These are phyloP conservation scores for Colletotrichum siamense DNA, from an alignment of 2,329 filamentous ascomycete genomes.

Conservation along the genomic window DNA sequence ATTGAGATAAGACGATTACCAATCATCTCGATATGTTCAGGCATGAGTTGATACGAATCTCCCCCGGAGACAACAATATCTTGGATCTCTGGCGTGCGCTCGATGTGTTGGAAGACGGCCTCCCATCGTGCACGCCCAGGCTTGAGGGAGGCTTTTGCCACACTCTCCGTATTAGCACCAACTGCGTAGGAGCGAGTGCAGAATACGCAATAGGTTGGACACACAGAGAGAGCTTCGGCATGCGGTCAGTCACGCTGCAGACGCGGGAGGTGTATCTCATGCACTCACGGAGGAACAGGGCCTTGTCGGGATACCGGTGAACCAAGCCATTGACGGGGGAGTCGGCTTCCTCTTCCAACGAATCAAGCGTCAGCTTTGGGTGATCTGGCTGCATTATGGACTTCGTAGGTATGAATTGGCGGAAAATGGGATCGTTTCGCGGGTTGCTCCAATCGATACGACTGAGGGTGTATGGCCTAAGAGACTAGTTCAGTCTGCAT, in stretches of 20 bases:
- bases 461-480: constrained; percentile 62
- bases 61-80: constrained; percentile 70
- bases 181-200: constrained; percentile 68
- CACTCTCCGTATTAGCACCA: constrained; percentile 57
- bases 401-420: constrained; percentile 64
- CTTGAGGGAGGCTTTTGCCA: constrained; percentile 50
- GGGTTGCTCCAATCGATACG: constrained; percentile 65
- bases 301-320: constrained; percentile 69
- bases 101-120: constrained; percentile 62
- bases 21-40: constrained; percentile 57
- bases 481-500: background rate
- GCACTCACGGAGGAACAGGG: constrained; percentile 62
- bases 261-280: background rate
- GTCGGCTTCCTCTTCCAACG: constrained; percentile 62
- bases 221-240: constrained; percentile 58
- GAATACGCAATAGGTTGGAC: constrained; percentile 67
- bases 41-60: constrained; percentile 63
- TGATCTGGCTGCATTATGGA: constrained; percentile 61
- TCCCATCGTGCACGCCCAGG: constrained; percentile 54
- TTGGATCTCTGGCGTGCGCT: constrained; percentile 49
- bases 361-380: constrained; percentile 59
- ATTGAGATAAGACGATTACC: constrained; percentile 61
- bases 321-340: constrained; percentile 63
- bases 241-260: background rate
- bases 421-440: constrained; percentile 62